A percentile compares a stretch with the other conserved stretches of the same genome.
These are phyloP conservation scores for Falciphora oryzae DNA, from an alignment of 2,329 filamentous ascomycete species.

Conservation along the genomic window DNA sequence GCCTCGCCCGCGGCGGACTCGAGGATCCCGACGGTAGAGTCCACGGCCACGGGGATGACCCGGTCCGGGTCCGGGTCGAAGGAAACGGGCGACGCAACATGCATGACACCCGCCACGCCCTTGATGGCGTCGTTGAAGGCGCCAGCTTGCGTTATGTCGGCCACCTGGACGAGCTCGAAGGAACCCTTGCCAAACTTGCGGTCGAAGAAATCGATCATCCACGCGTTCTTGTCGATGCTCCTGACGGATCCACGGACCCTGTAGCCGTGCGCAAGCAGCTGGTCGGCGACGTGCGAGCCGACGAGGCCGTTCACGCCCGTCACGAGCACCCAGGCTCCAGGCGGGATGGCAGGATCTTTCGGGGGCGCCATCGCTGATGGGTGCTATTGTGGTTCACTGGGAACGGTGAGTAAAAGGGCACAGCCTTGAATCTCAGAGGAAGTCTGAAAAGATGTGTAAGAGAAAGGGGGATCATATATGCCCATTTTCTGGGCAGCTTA, in stretches of 20 bases:
- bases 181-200: constrained; percentile 23
- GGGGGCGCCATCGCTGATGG: neutral
- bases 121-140: constrained; percentile 19
- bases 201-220: constrained; percentile 25
- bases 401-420: neutral
- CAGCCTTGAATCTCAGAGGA: neutral
- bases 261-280: constrained; percentile 33
- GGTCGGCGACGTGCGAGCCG: constrained; percentile 33
- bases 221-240: constrained; percentile 24
- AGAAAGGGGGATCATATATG: neutral
- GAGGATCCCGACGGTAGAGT: constrained; percentile 21
- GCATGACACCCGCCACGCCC: constrained; percentile 16
- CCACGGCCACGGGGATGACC: constrained; percentile 27
- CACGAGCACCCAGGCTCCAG: constrained; percentile 27
- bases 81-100: constrained; percentile 25
- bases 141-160: constrained; percentile 23
- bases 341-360: neutral
- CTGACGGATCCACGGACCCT: constrained; percentile 38
- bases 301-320: constrained; percentile 37
- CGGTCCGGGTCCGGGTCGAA: constrained; percentile 26
- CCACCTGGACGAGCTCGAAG: constrained; percentile 27
- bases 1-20: constrained; percentile 26
- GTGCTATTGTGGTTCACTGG: neutral
- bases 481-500: no score
- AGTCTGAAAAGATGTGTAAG: neutral